phyloP scores from a whole-genome alignment of 1,284 basidiomycete species.

The Trametes sp. region DNA sequence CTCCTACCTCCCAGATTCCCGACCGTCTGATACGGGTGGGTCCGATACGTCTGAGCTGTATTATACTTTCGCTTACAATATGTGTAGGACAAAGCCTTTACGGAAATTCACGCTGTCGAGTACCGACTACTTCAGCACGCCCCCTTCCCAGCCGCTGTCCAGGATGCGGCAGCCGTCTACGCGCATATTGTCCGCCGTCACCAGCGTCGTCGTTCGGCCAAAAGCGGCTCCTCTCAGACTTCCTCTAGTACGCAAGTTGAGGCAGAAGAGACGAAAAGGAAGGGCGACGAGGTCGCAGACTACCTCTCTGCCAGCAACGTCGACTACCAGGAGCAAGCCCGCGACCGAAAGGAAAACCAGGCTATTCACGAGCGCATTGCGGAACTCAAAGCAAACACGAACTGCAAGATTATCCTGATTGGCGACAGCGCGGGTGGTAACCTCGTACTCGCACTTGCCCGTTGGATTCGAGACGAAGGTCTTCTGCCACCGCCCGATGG shows the following conservation, averaged over 20 bases:
- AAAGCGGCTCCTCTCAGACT: not conserved
- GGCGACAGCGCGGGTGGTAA: conserved; percentile 81
- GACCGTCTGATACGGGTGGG: conserved; percentile 49
- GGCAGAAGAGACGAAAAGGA: conserved; percentile 7
- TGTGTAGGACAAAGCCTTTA: conserved; percentile 40
- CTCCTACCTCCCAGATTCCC: conserved; percentile 56
- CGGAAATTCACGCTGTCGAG: conserved; percentile 57
- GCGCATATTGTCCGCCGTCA: conserved; percentile 54
- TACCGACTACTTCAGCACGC: conserved; percentile 59
- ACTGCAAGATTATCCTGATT: conserved; percentile 65
- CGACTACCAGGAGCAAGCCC: conserved; percentile 14
- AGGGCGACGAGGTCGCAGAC: conserved; percentile 11
- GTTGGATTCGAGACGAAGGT: conserved; percentile 59
- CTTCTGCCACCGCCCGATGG: conserved; percentile 52
- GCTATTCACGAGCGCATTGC: conserved; percentile 24
- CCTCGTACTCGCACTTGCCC: conserved; percentile 62
- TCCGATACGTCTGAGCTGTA: not conserved
- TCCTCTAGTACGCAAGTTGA: conserved; percentile 1
- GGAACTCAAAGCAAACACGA: conserved; percentile 34
- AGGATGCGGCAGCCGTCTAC: conserved; percentile 70
- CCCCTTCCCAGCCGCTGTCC: conserved; percentile 68
- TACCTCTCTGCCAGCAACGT: conserved; percentile 18
- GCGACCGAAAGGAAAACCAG: conserved; percentile 27
- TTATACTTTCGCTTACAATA: not conserved
- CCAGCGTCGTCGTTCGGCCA: conserved; percentile 13